Evolutionary conservation across 345 rosid genomes (phyloP), one percentile per base, ranked within the genome.

Genomic region (Mangifera indica): DNA sequence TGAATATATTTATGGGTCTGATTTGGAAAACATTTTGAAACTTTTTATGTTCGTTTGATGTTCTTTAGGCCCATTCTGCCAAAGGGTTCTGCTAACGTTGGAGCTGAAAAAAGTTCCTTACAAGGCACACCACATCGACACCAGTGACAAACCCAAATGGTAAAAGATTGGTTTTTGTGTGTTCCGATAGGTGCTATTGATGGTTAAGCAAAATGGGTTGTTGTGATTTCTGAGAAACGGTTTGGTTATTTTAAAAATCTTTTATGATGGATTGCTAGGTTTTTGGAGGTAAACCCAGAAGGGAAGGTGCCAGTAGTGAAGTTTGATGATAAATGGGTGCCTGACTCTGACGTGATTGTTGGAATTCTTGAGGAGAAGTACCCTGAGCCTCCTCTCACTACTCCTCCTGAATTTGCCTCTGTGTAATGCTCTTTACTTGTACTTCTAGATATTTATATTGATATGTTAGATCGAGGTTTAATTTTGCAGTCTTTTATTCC

Each of bases 291-390:
- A 57, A 93, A 78, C 74, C 93, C 97, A 55, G 89, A 84, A 79
- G 95, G 96, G 71, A 96, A 89, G 82, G 91, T 84, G 69, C 99
- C 98, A 9, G 85, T 89, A 67, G 78, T 73, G 64, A 91, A 93
- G 84, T 65, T 88, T 55, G 92, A 93, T 76, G 88, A 81, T 74
- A 88, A 89, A 72, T 96, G 97, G 97, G 89, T 91, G 56, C 1
- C 91, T 71, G 98, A 93, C 67, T 93, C 99, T 46, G 97, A 93
- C 76, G 85, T 91, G 63, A 87, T 93, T 72, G 95, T 85, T 75
- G 87, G 83, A 29, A 78, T 93, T 46, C 72, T 96, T 46, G 97
- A 96, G n/a, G n/a, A n/a, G 83, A 96, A 89, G 74, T 85, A 79
- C 61, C 98, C 97, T n/a, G 90, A 86, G 51, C 93, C 88, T 37